Base-by-base conservation (phyloP, 2,329 filamentous ascomycete genomes). In the Colletotrichum sp. region DNA sequence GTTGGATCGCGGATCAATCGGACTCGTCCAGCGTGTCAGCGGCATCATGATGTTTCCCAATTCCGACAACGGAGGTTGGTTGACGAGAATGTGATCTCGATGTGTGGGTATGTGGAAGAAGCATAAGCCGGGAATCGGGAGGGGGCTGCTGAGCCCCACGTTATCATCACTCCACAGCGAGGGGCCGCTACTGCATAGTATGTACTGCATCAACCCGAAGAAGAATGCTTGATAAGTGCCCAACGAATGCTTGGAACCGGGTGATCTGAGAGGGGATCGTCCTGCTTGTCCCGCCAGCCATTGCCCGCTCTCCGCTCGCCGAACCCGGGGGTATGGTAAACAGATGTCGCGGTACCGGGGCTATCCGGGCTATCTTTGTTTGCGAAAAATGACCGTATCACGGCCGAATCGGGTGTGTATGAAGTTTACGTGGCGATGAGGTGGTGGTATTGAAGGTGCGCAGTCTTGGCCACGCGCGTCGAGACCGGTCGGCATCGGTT, bases 401-500 rank as follows among this genome's bases (percentile, higher is more conserved):
- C 57, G 55, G 15, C 72, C 57, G 72, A 75, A 77, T 75, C 21
- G 32, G 66, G 55, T 55, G 57, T 60, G 64, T 60, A 39, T 64
- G 26, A 71, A 57, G 55, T 10, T 32, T 36, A 64, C 55, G 72
- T 75, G 67, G 65, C 68, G 67, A 72, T 61, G 65, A 55, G 59
- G 9, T 21, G 21, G 63, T 34, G 67, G 34, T 39, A 43, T 61
- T 43, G 55, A 34, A 21, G 36, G 61, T 67, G 68, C 21, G 21
- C 7, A 39, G 66, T 10, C 24, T 34, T 48, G 73, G 63, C 73
- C 69, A 75, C 73, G 65, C 61, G 71, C 71, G 36, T 48, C 70
- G 30, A 64, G 26, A 36, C 7, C 71, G 67, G 75, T 15, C 75
- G 75, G 76, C 66, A 61, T 67, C 76, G 74, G 76, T 64, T 36